These are phyloP conservation scores for Spirogloea muscicola DNA, from an alignment of 139 green algal species.

Conservation along the genomic window DNA sequence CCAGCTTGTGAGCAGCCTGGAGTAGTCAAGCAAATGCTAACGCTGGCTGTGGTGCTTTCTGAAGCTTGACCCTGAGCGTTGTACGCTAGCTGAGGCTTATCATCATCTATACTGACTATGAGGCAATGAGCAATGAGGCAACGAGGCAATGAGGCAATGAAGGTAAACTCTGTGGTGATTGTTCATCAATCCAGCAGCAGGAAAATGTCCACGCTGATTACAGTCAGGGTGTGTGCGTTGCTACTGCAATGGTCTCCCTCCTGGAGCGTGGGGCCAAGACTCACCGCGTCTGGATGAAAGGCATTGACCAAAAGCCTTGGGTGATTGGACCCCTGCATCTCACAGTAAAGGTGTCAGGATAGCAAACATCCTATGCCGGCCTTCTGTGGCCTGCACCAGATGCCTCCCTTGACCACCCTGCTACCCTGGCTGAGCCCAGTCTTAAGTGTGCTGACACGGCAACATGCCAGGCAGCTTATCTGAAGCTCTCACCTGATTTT, in stretches of 20 bases:
- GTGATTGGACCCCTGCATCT: slow-evolving; percentile 27
- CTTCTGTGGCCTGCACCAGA: background rate
- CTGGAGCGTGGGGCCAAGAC: too few species aligned
- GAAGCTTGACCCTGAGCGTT: background rate
- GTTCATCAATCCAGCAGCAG: too few species aligned
- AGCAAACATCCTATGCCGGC: background rate
- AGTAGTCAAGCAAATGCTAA: background rate
- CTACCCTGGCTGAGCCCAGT: too few species aligned
- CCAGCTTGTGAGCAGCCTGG: background rate
- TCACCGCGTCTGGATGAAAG: too few species aligned
- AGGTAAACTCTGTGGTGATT: too few species aligned
- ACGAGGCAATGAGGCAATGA: too few species aligned
- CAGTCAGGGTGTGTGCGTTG: too few species aligned
- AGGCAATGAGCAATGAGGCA: background rate
- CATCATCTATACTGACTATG: too few species aligned
- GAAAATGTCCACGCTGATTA: too few species aligned
- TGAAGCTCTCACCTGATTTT: slow-evolving; percentile 15
- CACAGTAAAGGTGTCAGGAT: background rate
- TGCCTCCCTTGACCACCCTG: background rate
- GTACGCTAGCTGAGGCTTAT: too few species aligned
- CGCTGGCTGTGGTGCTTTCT: background rate
- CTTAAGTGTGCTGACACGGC: too few species aligned
- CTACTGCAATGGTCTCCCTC: too few species aligned
- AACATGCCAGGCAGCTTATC: background rate
- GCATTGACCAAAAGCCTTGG: slow-evolving; percentile 29